Base-by-base conservation (phyloP, 2,329 filamentous ascomycete species). In the Trichoderma polysporum region DNA sequence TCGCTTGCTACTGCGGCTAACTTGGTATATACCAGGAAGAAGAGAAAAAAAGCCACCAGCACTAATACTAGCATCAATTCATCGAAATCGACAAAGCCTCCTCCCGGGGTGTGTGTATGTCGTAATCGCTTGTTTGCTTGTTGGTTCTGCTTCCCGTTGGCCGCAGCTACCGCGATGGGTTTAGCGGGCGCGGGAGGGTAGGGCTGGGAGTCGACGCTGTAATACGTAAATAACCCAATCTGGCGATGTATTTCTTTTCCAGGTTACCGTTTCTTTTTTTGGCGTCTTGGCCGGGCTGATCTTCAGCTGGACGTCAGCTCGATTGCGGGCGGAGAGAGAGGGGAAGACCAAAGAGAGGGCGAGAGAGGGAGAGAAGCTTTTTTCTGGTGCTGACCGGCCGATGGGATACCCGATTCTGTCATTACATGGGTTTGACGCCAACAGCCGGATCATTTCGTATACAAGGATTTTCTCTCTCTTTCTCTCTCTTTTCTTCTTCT, bases 21-120 rank as follows among this genome's bases (percentile, higher is more conserved):
- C 39, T 41, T 19, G 39, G 39, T 17, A 41, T 41, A 17, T 17
- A 19, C 39, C 17, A 41, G 9, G 39, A 45, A 15, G 19, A 45
- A 45, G 39, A 45, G 39, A 41, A 41, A n/a, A n/a, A n/a, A n/a
- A n/a, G n/a, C n/a, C n/a, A n/a, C 33, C 35, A 57, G 27, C 53
- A n/a, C n/a, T n/a, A n/a, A n/a, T n/a, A 33, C 53, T 57, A 57
- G 54, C 35, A 58, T 35, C 54, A 58, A 58, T 58, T 41, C 29
- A 58, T 58, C 37, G 35, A 45, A 58, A 58, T 58, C 37, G n/a
- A n/a, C n/a, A n/a, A n/a, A n/a, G n/a, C n/a, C n/a, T n/a, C n/a
- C n/a, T n/a, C n/a, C n/a, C n/a, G n/a, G n/a, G n/a, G n/a, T n/a
- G n/a, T n/a, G n/a, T n/a, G n/a, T n/a, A n/a, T n/a, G n/a, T n/a